These are phyloP conservation scores for Acanthamoeba castellanii DNA, from an alignment of 208 protist genomes.

Conservation along the genomic window DNA sequence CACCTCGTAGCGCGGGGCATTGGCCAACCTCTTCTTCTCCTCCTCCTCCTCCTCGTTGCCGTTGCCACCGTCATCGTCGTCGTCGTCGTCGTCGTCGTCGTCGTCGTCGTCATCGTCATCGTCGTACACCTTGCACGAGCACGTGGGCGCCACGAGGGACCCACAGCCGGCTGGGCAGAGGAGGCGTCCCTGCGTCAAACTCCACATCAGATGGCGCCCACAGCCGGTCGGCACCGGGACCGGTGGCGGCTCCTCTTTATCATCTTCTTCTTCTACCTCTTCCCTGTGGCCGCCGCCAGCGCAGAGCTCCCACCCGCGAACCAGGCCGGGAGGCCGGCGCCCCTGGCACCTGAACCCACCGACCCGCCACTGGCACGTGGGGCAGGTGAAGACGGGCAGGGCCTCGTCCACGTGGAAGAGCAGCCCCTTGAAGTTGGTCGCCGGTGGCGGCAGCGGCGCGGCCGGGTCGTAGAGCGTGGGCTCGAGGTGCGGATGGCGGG, in stretches of 20 bases:
- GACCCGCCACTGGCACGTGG: neutral
- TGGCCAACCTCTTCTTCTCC: neutral
- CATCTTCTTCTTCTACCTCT: no score
- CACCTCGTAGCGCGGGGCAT: neutral
- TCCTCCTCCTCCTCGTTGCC: neutral
- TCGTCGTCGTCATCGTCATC: no score
- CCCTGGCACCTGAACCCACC: conserved; percentile 35
- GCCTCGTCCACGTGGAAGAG: neutral
- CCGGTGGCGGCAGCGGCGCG: neutral
- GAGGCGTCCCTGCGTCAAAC: neutral
- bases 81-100: no score
- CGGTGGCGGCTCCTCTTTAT: neutral
- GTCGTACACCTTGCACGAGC: neutral
- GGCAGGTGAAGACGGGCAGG: neutral
- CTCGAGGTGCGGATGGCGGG: neutral
- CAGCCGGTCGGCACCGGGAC: conserved; percentile 13
- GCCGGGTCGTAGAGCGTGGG: neutral
- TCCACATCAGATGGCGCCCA: neutral
- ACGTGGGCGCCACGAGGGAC: neutral
- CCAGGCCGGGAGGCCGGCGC: neutral
- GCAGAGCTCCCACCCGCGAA: neutral
- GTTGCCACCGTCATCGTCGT: no score
- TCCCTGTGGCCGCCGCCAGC: neutral
- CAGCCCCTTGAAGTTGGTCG: neutral
- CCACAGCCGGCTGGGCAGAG: neutral